Percentiles rank a stretch among this genome's conserved stretches.
Conservation (phyloP, 1,139 yeast species). For the Suhomyces bribrorum region DNA sequence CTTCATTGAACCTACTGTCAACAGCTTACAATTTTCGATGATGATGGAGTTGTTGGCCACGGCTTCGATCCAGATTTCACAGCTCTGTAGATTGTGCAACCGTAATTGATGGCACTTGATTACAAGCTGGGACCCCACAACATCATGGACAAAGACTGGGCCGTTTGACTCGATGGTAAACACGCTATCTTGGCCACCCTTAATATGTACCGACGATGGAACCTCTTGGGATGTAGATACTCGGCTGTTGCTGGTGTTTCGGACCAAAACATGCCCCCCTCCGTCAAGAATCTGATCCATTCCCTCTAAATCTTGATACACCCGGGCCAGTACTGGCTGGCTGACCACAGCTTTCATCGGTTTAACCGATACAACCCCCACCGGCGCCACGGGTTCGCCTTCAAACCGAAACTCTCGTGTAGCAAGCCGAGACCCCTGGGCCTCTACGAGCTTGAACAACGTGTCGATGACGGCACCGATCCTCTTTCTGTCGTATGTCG, state of each 20-base stretch:
- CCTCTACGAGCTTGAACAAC: slow-evolving; percentile 22
- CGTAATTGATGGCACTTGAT: slow-evolving; percentile 44
- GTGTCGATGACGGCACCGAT: slow-evolving; percentile 17
- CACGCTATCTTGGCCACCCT: slow-evolving; percentile 20
- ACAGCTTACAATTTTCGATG: slow-evolving; percentile 34
- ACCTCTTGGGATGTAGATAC: slow-evolving; percentile 8
- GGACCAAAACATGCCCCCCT: slow-evolving; percentile 20
- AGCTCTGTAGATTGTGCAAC: slow-evolving; percentile 31
- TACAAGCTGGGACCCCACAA: slow-evolving; percentile 26
- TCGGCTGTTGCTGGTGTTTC: slow-evolving; percentile 15
- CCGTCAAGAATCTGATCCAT: slow-evolving; percentile 1
- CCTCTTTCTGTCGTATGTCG: slow-evolving; percentile 20
- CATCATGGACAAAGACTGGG: slow-evolving; percentile 32
- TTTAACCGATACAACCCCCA: background rate
- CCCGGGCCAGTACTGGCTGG: background rate
- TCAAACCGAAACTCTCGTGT: slow-evolving; percentile 24
- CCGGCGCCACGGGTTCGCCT: slow-evolving; percentile 28
- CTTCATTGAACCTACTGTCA: slow-evolving; percentile 19
- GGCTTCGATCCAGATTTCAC: slow-evolving; percentile 22
- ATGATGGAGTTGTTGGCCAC: slow-evolving; percentile 30
- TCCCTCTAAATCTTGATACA: slow-evolving; percentile 2
- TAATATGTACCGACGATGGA: slow-evolving; percentile 27
- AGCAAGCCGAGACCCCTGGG: slow-evolving; percentile 19
- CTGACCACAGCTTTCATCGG: background rate
- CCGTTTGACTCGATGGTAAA: slow-evolving; percentile 30